phyloP scores from a whole-genome alignment of 345 rosid species.

The Linum trigynum region DNA sequence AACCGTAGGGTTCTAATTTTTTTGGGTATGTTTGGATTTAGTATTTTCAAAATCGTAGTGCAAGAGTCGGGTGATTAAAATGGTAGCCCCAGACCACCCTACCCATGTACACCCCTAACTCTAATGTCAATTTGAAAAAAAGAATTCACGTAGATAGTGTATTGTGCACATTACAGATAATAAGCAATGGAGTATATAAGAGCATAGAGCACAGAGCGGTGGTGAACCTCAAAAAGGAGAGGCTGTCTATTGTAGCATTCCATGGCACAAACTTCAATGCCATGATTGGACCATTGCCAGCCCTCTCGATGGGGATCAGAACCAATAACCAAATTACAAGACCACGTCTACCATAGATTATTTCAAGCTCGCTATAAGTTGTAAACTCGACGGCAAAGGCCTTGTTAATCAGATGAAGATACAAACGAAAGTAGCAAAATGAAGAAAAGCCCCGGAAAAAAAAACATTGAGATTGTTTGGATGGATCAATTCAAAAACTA shows the following conservation, averaged over 20 bases:
- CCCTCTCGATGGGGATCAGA: slow-evolving; percentile 6
- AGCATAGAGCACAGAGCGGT: slow-evolving; percentile 42
- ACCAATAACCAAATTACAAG: slow-evolving; percentile 13
- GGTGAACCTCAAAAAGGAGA: slow-evolving; percentile 28
- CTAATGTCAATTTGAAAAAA: too few species aligned
- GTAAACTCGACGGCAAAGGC: slow-evolving; percentile 33
- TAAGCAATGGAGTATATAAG: slow-evolving; percentile 33
- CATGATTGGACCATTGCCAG: slow-evolving; percentile 26
- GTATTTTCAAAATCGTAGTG: too few species aligned
- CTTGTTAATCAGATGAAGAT: slow-evolving; percentile 17
- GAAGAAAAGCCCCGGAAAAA: too few species aligned
- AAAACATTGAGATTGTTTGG: too few species aligned
- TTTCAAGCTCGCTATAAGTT: slow-evolving; percentile 3
- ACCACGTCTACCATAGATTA: slow-evolving; percentile 13
- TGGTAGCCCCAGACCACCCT: too few species aligned
- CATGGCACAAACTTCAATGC: slow-evolving; percentile 20
- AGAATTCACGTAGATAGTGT: neutral
- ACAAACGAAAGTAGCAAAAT: neutral
- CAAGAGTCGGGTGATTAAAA: too few species aligned
- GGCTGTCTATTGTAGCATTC: slow-evolving; percentile 28
- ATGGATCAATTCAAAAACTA: too few species aligned
- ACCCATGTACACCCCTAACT: too few species aligned
- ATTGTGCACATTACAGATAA: slow-evolving; percentile 10
- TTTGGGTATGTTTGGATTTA: too few species aligned
- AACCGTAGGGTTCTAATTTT: too few species aligned